Base-by-base conservation (phyloP, 2,329 filamentous ascomycete genomes). In the Diaporthe destruens region DNA sequence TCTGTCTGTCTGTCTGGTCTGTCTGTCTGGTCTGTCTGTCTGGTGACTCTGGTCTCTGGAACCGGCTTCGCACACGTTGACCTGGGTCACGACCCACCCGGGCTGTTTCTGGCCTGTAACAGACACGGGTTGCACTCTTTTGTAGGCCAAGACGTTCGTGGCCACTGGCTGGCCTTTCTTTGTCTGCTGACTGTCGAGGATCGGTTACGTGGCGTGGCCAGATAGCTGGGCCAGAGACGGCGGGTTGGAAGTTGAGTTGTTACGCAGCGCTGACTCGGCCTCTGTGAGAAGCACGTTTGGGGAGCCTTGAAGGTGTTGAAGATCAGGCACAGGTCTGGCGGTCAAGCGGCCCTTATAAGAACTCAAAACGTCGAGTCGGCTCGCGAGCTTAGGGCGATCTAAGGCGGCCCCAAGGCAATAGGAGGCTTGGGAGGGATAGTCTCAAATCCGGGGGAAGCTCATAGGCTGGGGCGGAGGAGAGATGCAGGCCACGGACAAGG, bases 401-500 rank as follows among this genome's bases (percentile, higher is more conserved):
- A 51, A 61, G 54, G 54, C 63, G 59, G 54, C 42, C 56, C 42
- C 23, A 67, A 53, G 55, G 71, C 32, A 56, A 14, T 53, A 36
- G 44, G 32, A 61, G 49, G 59, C 61, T 73, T 55, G 59, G 70
- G 36, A 61, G 39, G 44, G 67, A 69, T 47, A 56, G 44, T 57
- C 36, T 63, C 29, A 42, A 18, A 53, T 57, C 59, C 44, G 23
- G 53, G 42, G 57, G 18, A 34, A 36, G 56, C 34, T 71, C 51
- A 73, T 71, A 73, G 71, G 71, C 55, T 70, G 44, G 68, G n/a
- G n/a, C 42, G 25, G 59, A 47, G 49, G 68, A 71, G 55, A 34
- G 42, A 71, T 68, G 72, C 68, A 73, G 42, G 49, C 32, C 9
- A 6, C 36, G 18, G 61, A 57, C 54, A 68, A 55, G 65, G 66